These are phyloP conservation scores for Fusarium sp. DNA, from an alignment of 2,329 filamentous ascomycete species.

Conservation along the genomic window DNA sequence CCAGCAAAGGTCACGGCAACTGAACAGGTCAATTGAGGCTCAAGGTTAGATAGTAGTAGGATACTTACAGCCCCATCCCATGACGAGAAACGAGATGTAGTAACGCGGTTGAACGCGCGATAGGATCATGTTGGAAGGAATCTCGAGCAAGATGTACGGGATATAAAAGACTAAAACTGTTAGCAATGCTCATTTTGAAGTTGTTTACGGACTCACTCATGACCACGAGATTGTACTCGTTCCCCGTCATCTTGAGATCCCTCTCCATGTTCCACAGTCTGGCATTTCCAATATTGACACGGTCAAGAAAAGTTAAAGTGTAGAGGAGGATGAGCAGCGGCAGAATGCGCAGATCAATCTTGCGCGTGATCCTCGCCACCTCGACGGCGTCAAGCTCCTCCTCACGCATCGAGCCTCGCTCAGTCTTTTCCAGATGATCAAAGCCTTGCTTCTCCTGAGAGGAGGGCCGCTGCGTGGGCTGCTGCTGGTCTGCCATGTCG, in stretches of 20 bases:
- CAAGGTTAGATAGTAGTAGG: too few relatives aligned
- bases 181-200: background rate
- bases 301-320: slow-evolving; percentile 41
- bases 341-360: slow-evolving; percentile 46
- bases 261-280: slow-evolving; percentile 50
- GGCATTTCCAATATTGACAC: slow-evolving; percentile 36
- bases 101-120: slow-evolving; percentile 42
- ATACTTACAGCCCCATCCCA: slow-evolving; percentile 6
- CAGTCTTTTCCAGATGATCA: background rate
- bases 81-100: background rate
- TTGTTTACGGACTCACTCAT: slow-evolving; percentile 27
- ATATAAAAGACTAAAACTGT: slow-evolving; percentile 48
- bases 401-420: background rate
- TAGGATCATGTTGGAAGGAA: slow-evolving; percentile 40
- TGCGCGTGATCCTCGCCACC: slow-evolving; percentile 36
- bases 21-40: slow-evolving; percentile 3
- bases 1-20: slow-evolving; percentile 49
- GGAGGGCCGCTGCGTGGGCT: background rate
- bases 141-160: slow-evolving; percentile 52
- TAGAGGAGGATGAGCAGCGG: slow-evolving; percentile 48
- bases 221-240: slow-evolving; percentile 50
- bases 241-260: slow-evolving; percentile 50
- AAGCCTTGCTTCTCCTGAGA: slow-evolving; percentile 10
- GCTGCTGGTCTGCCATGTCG: background rate
- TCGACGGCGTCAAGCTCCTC: slow-evolving; percentile 21